Evolutionary conservation across 2,329 filamentous ascomycete genomes (phyloP).

Genomic region (Neofusicoccum parvum): DNA sequence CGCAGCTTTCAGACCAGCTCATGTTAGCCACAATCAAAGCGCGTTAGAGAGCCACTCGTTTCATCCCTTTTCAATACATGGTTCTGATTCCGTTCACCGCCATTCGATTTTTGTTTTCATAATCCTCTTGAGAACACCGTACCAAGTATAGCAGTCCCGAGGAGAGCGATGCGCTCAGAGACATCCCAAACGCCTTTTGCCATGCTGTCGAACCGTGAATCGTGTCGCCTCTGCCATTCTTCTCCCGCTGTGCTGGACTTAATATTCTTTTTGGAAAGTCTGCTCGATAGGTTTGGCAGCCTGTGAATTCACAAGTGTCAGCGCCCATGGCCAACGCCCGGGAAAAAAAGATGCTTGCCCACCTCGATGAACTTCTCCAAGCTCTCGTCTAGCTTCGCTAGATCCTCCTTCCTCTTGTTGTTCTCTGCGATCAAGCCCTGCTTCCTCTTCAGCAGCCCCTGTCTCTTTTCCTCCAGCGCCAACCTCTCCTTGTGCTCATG

Average conservation of each 20-base stretch:
- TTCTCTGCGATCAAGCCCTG: constrained; percentile 73
- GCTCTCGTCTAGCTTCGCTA: constrained; percentile 88
- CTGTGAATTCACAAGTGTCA: constrained; percentile 46
- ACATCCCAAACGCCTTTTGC: constrained; percentile 2
- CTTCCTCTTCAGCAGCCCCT: constrained; percentile 64
- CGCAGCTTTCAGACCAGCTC: too few species aligned
- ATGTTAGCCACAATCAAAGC: too few species aligned
- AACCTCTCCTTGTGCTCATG: constrained; percentile 86
- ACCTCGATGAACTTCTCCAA: constrained; percentile 93
- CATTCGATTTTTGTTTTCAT: too few species aligned
- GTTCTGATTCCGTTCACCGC: too few species aligned
- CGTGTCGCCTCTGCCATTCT: background rate
- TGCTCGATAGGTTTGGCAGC: constrained; percentile 87
- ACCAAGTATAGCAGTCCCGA: background rate
- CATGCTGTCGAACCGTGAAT: background rate
- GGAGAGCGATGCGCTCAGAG: background rate
- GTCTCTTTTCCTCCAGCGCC: constrained; percentile 79
- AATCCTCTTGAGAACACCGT: too few species aligned
- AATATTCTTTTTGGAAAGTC: constrained; percentile 74
- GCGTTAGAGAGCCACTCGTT: too few species aligned
- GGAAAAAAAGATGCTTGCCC: constrained; percentile 36
- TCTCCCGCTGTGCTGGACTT: background rate
- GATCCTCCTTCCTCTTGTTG: constrained; percentile 89
- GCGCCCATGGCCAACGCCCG: background rate
- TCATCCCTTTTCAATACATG: too few species aligned